Conservation (phyloP, 2,329 filamentous ascomycete species). For the Fusarium temperatum region DNA sequence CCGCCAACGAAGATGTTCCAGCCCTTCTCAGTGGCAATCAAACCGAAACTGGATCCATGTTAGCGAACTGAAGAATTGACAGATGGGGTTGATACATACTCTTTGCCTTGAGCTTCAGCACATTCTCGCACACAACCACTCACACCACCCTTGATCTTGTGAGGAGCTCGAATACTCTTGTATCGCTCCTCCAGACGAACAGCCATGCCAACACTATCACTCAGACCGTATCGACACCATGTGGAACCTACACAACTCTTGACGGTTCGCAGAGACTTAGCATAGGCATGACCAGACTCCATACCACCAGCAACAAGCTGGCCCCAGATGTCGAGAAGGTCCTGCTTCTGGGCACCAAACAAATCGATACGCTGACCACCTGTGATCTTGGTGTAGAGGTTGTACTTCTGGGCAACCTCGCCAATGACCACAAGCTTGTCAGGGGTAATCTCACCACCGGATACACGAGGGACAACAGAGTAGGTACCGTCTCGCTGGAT, state of each 20-base stretch:
- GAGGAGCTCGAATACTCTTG: constrained; percentile 87
- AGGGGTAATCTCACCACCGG: constrained; percentile 87
- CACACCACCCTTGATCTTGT: constrained; percentile 92
- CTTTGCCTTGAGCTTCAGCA: constrained; percentile 91
- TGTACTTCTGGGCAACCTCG: constrained; percentile 83
- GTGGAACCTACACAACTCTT: constrained; percentile 93
- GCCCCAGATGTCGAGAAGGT: constrained; percentile 83
- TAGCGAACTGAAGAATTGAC: constrained; percentile 2
- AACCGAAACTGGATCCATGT: constrained; percentile 70
- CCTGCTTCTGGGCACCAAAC: constrained; percentile 90
- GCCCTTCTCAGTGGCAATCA: constrained; percentile 91
- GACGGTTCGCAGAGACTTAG: constrained; percentile 86
- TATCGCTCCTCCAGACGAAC: constrained; percentile 88
- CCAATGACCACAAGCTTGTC: constrained; percentile 87
- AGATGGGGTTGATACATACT: constrained; percentile 61
- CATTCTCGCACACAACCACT: constrained; percentile 93
- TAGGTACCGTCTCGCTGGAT: constrained; percentile 93
- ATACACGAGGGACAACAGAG: constrained; percentile 84
- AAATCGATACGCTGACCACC: constrained; percentile 92
- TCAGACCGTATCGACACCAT: constrained; percentile 90
- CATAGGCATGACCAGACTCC: constrained; percentile 92
- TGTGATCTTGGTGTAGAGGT: constrained; percentile 90
- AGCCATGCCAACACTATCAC: constrained; percentile 91
- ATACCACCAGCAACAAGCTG: constrained; percentile 83
- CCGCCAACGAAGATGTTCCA: constrained; percentile 93